phyloP scores from a whole-genome alignment of 495 filamentous ascomycete species.

The Trichoderma asperelloides region DNA sequence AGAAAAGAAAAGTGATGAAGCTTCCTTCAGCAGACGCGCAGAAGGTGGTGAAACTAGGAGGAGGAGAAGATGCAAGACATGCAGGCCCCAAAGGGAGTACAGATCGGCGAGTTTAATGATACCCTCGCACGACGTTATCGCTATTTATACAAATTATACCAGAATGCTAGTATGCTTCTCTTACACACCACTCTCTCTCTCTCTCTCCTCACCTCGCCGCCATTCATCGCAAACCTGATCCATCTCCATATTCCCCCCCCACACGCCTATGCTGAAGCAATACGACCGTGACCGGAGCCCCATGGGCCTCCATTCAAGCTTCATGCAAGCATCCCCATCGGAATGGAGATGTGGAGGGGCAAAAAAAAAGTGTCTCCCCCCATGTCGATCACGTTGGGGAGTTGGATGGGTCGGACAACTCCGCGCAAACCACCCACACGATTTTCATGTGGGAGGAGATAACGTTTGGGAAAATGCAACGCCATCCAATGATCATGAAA shows the following conservation, averaged over 20 bases:
- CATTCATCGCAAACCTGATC: not conserved
- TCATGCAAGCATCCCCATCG: not conserved
- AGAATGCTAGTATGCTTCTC: not conserved
- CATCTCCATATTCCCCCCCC: not conserved
- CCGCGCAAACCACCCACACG: not conserved
- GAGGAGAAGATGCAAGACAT: not conserved
- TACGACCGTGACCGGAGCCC: not conserved
- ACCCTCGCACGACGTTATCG: not conserved
- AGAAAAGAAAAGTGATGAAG: not conserved
- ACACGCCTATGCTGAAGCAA: not conserved
- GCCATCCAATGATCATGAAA: not conserved
- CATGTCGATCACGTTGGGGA: constrained; percentile 1
- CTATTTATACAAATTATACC: not conserved
- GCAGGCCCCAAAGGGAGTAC: not conserved
- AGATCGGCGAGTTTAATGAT: not conserved
- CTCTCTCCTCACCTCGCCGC: not conserved
- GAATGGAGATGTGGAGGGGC: not conserved
- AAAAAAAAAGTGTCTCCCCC: not conserved
- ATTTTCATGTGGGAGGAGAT: not conserved
- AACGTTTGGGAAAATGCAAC: not conserved
- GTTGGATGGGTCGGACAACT: constrained; percentile 4
- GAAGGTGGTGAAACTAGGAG: not conserved
- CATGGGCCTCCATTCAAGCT: not conserved
- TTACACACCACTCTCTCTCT: no score
- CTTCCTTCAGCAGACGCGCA: not conserved